These are phyloP conservation scores for Phytophthora kernoviae DNA, from an alignment of 352 stramenopile species.

Conservation along the genomic window DNA sequence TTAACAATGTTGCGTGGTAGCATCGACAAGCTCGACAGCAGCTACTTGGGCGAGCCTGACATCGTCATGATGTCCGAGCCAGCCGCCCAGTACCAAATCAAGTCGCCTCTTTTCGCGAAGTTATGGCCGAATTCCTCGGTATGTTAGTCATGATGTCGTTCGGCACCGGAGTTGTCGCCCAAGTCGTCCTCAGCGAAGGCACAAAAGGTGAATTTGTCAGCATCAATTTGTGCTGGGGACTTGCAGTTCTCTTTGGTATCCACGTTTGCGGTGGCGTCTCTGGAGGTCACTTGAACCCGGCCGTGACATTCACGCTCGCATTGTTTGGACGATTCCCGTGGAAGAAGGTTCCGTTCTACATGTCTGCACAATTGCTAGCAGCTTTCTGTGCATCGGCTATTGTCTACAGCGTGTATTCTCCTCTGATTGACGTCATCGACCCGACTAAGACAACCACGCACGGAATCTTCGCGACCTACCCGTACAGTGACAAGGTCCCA, in stretches of 20 bases:
- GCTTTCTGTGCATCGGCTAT: constrained; percentile 43
- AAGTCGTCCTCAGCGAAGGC: constrained; percentile 55
- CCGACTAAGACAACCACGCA: constrained; percentile 42
- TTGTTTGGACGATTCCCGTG: constrained; percentile 51
- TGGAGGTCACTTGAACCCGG: constrained; percentile 61
- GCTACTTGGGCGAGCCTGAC: constrained; percentile 33
- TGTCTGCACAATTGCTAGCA: constrained; percentile 44
- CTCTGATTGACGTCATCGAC: constrained; percentile 43
- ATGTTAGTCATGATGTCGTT: constrained; percentile 64
- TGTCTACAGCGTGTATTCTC: constrained; percentile 58
- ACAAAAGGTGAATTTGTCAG: constrained; percentile 60
- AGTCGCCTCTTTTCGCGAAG: constrained; percentile 59
- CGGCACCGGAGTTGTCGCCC: constrained; percentile 57
- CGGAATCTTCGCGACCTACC: constrained; percentile 60
- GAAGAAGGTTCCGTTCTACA: constrained; percentile 33
- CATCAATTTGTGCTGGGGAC: constrained; percentile 63
- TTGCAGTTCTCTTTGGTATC: constrained; percentile 66
- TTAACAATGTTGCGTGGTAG: constrained; percentile 23
- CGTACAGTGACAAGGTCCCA: constrained; percentile 42
- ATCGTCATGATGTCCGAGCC: constrained; percentile 33
- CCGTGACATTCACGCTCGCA: constrained; percentile 55
- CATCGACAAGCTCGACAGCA: constrained; percentile 30
- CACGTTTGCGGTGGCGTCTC: constrained; percentile 50
- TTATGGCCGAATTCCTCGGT: constrained; percentile 62
- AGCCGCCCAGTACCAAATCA: constrained; percentile 25